Percentiles rank a stretch among this genome's conserved stretches.
These are phyloP conservation scores for Pichia sp. DNA, from an alignment of 1,139 yeast species.

Conservation along the genomic window DNA sequence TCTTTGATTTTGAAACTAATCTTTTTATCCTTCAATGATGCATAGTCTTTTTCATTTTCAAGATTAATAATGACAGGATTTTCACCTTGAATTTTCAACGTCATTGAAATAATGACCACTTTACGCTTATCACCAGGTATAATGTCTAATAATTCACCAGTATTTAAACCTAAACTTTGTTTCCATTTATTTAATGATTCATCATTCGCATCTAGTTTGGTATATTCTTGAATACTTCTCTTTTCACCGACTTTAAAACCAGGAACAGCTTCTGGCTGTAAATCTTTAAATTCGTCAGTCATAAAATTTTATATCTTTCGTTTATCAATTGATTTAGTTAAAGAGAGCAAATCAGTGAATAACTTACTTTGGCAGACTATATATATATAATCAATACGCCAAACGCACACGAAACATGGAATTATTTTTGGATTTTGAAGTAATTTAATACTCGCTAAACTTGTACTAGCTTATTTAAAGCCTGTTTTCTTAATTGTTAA, in stretches of 20 bases:
- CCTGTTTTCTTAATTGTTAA: no score
- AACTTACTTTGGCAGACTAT: no score
- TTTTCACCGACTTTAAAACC: slow-evolving; percentile 78
- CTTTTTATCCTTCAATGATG: slow-evolving; percentile 44
- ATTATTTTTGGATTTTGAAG: no score
- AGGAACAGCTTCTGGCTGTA: slow-evolving; percentile 56
- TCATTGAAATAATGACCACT: slow-evolving; percentile 75
- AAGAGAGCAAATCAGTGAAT: no score
- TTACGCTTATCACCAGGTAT: slow-evolving; percentile 66
- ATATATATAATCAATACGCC: no score
- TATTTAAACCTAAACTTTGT: slow-evolving; percentile 70
- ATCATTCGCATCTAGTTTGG: slow-evolving; percentile 81
- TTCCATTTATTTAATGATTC: slow-evolving; percentile 93
- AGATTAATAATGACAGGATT: slow-evolving; percentile 58
- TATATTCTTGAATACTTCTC: slow-evolving; percentile 81
- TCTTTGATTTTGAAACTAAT: slow-evolving; percentile 74
- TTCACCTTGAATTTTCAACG: slow-evolving; percentile 61
- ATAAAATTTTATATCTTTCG: slow-evolving; percentile 1
- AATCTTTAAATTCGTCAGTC: slow-evolving; percentile 40
- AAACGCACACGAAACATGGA: no score
- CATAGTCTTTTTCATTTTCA: slow-evolving; percentile 41
- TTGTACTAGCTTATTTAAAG: no score
- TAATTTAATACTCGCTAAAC: no score
- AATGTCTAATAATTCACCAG: slow-evolving; percentile 54
- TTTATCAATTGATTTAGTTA: background rate